Evolutionary conservation across 768 basidiomycete species (phyloP).

Genomic region (Phylloporus sp.): DNA sequence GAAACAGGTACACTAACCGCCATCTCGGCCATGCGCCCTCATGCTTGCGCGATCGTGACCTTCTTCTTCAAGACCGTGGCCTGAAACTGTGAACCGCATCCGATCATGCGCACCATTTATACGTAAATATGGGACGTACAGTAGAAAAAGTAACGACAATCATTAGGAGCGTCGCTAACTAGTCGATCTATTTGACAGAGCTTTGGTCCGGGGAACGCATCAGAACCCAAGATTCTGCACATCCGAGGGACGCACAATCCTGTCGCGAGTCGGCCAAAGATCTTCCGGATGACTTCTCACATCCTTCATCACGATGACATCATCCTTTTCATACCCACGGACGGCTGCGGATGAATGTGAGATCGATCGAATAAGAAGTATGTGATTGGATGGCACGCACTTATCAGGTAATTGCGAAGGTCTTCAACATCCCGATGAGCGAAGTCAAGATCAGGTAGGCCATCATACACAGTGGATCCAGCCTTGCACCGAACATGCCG

Average conservation of each 20-base stretch:
- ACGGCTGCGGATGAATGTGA: conserved; percentile 20
- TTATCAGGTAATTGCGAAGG: conserved; percentile 15
- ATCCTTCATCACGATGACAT: conserved; percentile 46
- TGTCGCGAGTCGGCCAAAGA: conserved; percentile 39
- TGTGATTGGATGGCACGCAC: conserved; percentile 1
- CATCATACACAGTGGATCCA: not conserved
- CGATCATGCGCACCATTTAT: not conserved
- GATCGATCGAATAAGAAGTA: not conserved
- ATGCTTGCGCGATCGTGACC: conserved; percentile 24
- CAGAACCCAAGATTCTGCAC: not conserved
- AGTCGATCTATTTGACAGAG: conserved; percentile 38
- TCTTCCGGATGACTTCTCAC: conserved; percentile 22
- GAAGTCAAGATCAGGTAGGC: conserved; percentile 7
- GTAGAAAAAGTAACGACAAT: conserved; percentile 52
- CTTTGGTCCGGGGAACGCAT: not conserved
- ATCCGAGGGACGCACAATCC: conserved; percentile 36
- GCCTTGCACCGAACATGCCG: conserved; percentile 5
- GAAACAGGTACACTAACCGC: conserved; percentile 32
- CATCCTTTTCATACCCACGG: conserved; percentile 36
- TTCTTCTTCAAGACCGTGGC: conserved; percentile 19
- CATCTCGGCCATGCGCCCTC: conserved; percentile 48
- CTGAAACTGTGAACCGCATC: conserved; percentile 11
- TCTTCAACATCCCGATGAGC: conserved; percentile 19
- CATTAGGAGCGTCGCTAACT: conserved; percentile 34
- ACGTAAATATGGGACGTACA: conserved; percentile 35